Conservation (phyloP, 345 rosid genomes). For the Populus pruinosa region DNA sequence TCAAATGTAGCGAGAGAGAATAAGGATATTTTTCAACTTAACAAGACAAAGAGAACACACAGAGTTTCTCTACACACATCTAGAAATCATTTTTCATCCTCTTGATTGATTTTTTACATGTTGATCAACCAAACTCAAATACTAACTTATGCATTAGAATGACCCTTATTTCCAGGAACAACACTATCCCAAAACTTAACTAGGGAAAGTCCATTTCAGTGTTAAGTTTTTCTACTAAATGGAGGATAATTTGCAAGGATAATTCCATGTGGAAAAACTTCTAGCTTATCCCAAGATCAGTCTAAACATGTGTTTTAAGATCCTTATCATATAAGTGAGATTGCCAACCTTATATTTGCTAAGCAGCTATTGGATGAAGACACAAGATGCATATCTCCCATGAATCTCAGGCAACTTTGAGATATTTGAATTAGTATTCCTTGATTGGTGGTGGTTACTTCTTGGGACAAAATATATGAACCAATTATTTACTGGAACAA, state of each 20-base stretch:
- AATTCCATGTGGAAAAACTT: slow-evolving; percentile 81
- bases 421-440: slow-evolving; percentile 30
- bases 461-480: neutral
- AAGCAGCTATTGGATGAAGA: slow-evolving; percentile 58
- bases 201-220: no score
- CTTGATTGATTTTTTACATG: no score
- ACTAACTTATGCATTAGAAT: no score
- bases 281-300: slow-evolving; percentile 62
- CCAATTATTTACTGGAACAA: neutral
- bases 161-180: no score
- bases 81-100: no score
- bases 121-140: no score
- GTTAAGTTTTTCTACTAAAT: neutral
- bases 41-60: no score
- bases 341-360: slow-evolving; percentile 65
- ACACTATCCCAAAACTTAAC: no score
- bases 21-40: no score
- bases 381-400: slow-evolving; percentile 45
- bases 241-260: slow-evolving; percentile 83
- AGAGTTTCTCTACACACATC: no score
- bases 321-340: slow-evolving; percentile 84
- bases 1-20: no score
- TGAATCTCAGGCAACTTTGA: slow-evolving; percentile 69
- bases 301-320: slow-evolving; percentile 83
- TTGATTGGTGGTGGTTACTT: neutral